Base-by-base conservation (phyloP, 805 yeast genomes). In the Candida quercuum region DNA sequence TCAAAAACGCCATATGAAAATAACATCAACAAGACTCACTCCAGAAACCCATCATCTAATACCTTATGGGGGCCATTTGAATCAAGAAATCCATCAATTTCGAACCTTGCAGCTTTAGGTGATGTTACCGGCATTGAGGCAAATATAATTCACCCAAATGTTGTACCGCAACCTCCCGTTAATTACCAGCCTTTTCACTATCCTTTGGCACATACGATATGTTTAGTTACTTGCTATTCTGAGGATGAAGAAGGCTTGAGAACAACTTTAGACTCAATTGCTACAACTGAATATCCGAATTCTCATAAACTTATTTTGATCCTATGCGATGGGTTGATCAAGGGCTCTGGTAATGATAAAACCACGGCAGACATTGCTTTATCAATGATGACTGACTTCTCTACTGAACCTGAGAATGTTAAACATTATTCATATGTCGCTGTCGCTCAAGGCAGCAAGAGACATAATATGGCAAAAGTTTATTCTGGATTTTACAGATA, bases 381-480 rank as follows among this genome's bases (percentile, higher is more conserved):
- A 43, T 76, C 75, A 30, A 81, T 93, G 89, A 86, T 93, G 93
- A 75, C 81, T 10, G 87, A 83, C 52, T 75, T 88, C 49, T 71
- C 76, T 7, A 67, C 72, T 25, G 84, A 86, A 1, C 72, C 70
- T 9, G 94, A 86, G 15, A 79, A 86, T 13, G 96, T 87, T 6
- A 63, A 75, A 54, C 75, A 97, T 0, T 71, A 78, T 53, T 88
- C 97, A 0, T 91, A 93, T 58, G 95, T 93, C 26, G 95, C 98
- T 7, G 97, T 93, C 28, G 95, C 96, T 3, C 84, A 84, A 50
- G 99, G 99, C 49, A 52, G 85, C 4, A 93, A 87, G 64, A 81
- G 99, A 58, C 99, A 93, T 57, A 93, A 93, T 59, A 88, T 89
- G 96, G 97, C 99, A 21, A 91, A 89, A 61, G 88, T 91, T 3